Evolutionary conservation across 768 basidiomycete genomes (phyloP).

Genomic region (Russula olivacea): DNA sequence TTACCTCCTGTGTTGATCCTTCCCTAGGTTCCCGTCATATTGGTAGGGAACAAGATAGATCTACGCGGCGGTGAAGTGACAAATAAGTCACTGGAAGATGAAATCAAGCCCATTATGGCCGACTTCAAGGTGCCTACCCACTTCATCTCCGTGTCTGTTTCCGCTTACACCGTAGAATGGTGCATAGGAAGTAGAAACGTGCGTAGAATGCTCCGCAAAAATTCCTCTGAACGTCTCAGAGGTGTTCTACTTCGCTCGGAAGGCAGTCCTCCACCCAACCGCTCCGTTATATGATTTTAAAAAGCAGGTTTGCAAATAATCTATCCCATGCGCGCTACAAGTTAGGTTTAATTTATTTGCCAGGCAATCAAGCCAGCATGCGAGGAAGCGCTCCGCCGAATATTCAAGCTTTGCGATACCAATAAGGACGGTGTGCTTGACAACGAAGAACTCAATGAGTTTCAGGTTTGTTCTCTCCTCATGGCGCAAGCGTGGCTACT

Average conservation of each 20-base stretch:
- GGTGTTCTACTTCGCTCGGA: conserved; percentile 98
- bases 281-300: conserved; percentile 95
- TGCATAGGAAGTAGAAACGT: conserved; percentile 91
- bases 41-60: conserved; percentile 99
- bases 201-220: conserved; percentile 94
- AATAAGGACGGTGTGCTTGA: conserved; percentile 94
- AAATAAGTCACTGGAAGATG: conserved; percentile 89
- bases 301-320: conserved; percentile 66
- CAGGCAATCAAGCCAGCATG: conserved; percentile 92
- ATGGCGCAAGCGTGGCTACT: conserved; percentile 1
- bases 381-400: conserved; percentile 77
- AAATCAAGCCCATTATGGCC: conserved; percentile 95
- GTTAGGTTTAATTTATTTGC: conserved; percentile 10
- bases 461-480: conserved; percentile 57
- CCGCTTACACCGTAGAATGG: background rate
- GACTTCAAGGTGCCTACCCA: conserved; percentile 80
- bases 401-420: conserved; percentile 93
- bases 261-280: conserved; percentile 94
- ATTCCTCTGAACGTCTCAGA: conserved; percentile 89
- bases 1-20: background rate
- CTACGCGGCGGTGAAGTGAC: conserved; percentile 89
- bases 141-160: background rate
- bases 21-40: conserved; percentile 83
- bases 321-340: background rate
- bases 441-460: conserved; percentile 88